These are phyloP conservation scores for Striga hermonthica DNA, from an alignment of 305 asterid species.

Conservation along the genomic window DNA sequence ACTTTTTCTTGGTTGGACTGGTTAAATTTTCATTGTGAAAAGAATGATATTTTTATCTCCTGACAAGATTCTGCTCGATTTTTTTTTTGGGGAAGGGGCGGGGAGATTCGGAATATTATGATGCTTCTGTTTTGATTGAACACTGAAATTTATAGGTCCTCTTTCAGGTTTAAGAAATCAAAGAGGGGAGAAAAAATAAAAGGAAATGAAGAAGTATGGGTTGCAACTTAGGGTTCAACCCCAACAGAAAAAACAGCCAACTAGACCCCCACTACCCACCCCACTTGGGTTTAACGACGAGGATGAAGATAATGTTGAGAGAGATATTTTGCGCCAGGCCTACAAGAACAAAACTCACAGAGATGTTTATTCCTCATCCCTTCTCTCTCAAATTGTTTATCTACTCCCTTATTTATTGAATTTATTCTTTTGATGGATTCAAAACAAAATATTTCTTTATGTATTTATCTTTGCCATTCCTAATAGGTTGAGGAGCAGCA, in stretches of 20 bases:
- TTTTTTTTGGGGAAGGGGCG: no score
- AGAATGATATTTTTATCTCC: no score
- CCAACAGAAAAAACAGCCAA: slow-evolving; percentile 58
- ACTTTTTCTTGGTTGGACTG: no score
- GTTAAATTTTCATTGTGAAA: no score
- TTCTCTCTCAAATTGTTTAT: slow-evolving; percentile 7
- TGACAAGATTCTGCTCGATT: no score
- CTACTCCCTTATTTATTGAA: slow-evolving; percentile 26
- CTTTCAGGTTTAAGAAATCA: slow-evolving; percentile 6
- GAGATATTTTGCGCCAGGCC: slow-evolving; percentile 80
- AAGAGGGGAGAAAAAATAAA: background rate
- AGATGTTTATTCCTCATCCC: slow-evolving; percentile 50
- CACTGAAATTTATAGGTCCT: background rate
- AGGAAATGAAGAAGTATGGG: slow-evolving; percentile 54
- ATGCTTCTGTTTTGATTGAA: background rate
- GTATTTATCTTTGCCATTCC: slow-evolving; percentile 20
- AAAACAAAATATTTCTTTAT: background rate
- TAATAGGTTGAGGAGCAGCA: slow-evolving; percentile 79
- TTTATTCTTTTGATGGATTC: background rate
- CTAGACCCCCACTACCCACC: slow-evolving; percentile 55
- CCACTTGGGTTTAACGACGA: slow-evolving; percentile 50
- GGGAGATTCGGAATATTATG: no score
- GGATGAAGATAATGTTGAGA: slow-evolving; percentile 61
- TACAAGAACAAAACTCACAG: slow-evolving; percentile 65
- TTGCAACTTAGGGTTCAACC: slow-evolving; percentile 76